Conservation (phyloP, 1,139 yeast species). For the Taphrina communis region DNA sequence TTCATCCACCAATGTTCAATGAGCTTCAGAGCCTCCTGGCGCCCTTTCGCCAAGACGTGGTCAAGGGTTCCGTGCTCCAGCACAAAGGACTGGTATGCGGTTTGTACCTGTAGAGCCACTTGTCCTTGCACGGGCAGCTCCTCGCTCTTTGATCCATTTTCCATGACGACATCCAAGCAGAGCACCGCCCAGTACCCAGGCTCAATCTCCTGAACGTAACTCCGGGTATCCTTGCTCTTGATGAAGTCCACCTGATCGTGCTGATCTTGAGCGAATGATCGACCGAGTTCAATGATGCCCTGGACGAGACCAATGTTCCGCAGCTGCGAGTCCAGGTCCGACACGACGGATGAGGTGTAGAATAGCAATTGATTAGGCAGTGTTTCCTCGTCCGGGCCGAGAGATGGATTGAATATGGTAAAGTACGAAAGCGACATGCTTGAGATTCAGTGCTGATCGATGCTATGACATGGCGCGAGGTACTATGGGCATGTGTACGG, state of each 20-base stretch:
- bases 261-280: slow-evolving; percentile 36
- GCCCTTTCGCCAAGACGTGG: background rate
- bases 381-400: slow-evolving; percentile 47
- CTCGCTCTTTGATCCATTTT: background rate
- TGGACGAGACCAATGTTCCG: slow-evolving; percentile 47
- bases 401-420: slow-evolving; percentile 47
- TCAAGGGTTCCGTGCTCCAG: slow-evolving; percentile 10
- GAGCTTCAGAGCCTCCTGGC: background rate
- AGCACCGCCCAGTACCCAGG: slow-evolving; percentile 46
- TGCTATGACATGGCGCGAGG: background rate
- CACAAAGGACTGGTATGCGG: slow-evolving; percentile 18
- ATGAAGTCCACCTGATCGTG: slow-evolving; percentile 44
- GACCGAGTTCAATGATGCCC: slow-evolving; percentile 47
- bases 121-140: slow-evolving; percentile 12
- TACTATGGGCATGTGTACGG: too few species aligned
- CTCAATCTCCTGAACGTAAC: slow-evolving; percentile 45
- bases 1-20: slow-evolving; percentile 19
- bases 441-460: background rate
- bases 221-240: slow-evolving; percentile 45
- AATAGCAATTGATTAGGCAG: slow-evolving; percentile 47
- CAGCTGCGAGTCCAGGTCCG: slow-evolving; percentile 45
- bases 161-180: slow-evolving; percentile 41
- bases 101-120: slow-evolving; percentile 6
- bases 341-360: slow-evolving; percentile 45
- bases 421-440: slow-evolving; percentile 46